phyloP scores from a whole-genome alignment of 208 protist genomes.

The Angomonas ambiguus region DNA sequence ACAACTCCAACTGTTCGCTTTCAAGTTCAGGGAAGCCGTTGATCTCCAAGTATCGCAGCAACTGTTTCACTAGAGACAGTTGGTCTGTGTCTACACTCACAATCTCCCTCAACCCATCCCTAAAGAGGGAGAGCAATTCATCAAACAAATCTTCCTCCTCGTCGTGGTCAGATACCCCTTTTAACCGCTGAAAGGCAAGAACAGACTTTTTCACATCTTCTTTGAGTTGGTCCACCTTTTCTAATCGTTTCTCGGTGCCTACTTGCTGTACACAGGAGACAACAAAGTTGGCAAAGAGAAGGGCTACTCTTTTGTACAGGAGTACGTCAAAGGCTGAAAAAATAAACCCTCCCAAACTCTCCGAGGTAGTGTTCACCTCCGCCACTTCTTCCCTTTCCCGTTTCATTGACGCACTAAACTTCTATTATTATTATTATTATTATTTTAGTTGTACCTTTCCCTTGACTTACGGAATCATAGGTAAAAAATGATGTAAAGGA shows the following conservation, averaged over 20 bases:
- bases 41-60: slow-evolving; percentile 41
- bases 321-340: slow-evolving; percentile 69
- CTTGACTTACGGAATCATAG: background rate
- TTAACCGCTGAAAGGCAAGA: background rate
- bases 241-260: background rate
- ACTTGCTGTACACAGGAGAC: background rate
- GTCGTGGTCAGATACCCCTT: background rate
- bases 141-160: background rate
- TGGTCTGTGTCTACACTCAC: background rate
- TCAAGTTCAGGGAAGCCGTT: slow-evolving; percentile 71
- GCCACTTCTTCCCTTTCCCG: background rate
- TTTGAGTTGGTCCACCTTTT: background rate
- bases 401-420: background rate
- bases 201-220: background rate
- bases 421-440: background rate
- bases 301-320: slow-evolving; percentile 40
- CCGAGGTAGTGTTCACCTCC: background rate
- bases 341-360: slow-evolving; percentile 48
- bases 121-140: slow-evolving; percentile 5
- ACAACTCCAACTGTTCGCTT: slow-evolving; percentile 21
- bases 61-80: background rate
- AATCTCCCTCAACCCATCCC: background rate
- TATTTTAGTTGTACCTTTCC: slow-evolving; percentile 1
- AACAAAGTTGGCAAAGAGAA: slow-evolving; percentile 19
- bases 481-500: slow-evolving; percentile 5